These are phyloP conservation scores for Elaeagnus macrophylla DNA, from an alignment of 306 rosid species.

Conservation along the genomic window DNA sequence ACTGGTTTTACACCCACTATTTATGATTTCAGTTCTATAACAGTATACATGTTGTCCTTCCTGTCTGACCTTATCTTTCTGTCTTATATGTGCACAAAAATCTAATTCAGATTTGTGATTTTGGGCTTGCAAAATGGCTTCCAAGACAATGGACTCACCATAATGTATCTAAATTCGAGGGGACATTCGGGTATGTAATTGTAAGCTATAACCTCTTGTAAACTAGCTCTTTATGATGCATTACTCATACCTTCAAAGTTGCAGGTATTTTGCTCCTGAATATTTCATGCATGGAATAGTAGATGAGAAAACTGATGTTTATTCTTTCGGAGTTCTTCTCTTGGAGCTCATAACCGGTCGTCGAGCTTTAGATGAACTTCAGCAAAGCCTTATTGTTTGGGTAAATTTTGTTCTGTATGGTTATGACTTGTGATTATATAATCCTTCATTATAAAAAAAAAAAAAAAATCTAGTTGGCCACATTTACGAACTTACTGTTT, in stretches of 20 bases:
- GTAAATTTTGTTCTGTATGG: slow-evolving; percentile 28
- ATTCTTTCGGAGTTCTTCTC: slow-evolving; percentile 67
- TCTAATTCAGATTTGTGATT: slow-evolving; percentile 73
- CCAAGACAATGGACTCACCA: slow-evolving; percentile 60
- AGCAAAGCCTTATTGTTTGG: slow-evolving; percentile 60
- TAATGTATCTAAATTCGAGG: slow-evolving; percentile 61
- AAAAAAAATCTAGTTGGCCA: too few relatives aligned
- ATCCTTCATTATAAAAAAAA: too few relatives aligned
- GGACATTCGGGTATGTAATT: slow-evolving; percentile 66
- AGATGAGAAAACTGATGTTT: slow-evolving; percentile 76
- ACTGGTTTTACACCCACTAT: too few relatives aligned
- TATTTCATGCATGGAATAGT: slow-evolving; percentile 72
- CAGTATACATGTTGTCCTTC: not conserved
- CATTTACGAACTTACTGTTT: not conserved
- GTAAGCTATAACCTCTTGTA: not conserved
- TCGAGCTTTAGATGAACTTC: slow-evolving; percentile 47
- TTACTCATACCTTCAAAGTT: slow-evolving; percentile 10
- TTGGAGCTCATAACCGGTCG: slow-evolving; percentile 79
- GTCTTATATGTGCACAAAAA: not conserved
- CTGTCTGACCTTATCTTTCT: not conserved
- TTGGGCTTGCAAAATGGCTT: slow-evolving; percentile 90
- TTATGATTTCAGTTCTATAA: not conserved
- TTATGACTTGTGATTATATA: not conserved
- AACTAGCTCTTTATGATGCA: not conserved
- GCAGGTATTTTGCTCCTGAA: slow-evolving; percentile 87